Evolutionary conservation across 108 stramenopile genomes (phyloP), one percentile per base, ranked within the genome.

Genomic region (Discostella pseudostelligera): DNA sequence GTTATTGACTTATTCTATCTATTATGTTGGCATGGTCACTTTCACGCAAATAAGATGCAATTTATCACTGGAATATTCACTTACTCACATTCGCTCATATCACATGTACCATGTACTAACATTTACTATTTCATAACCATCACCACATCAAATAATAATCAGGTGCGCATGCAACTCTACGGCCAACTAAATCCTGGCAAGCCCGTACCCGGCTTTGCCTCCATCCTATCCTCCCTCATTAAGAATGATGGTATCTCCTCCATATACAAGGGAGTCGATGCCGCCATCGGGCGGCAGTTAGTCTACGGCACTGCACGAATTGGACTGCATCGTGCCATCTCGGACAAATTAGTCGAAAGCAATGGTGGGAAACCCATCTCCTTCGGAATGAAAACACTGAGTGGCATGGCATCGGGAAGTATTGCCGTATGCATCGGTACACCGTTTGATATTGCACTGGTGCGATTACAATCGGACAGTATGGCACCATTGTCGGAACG

Each of bases 241-340:
- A 82, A 79, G 40, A 61, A 62, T 12, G 96, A 96, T 20, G 97
- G 96, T 8, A 36, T 94, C 39, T 9, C 65, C 20, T 74, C 83
- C 51, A 60, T 96, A 22, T 98, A 98, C 76, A 92, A 90, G 48
- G 96, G 98, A 19, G 86, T 99, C 37, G 94, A 96, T 54, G 99
- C 99, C 25, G 88, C 97, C 48, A 83, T 99, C 60, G 97, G 96
- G 56, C 87, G 99, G 43, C 99, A 99, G 70, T 74, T 97, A 58
- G 95, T 97, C 24, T 99, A 99, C 74, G 99, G 98, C 20, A 99
- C 98, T 4, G 99, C 99, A 3, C 94, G 99, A 46, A 97, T 99
- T 66, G 99, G 99, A 36, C 74, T 99, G 70, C 97, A 99, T 72
- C 83, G 97, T 17, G 88, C 89, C 65, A 94, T 99, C 68, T 88